These are phyloP conservation scores for Aspergillus ruber DNA, from an alignment of 2,329 filamentous ascomycete species.

Conservation along the genomic window DNA sequence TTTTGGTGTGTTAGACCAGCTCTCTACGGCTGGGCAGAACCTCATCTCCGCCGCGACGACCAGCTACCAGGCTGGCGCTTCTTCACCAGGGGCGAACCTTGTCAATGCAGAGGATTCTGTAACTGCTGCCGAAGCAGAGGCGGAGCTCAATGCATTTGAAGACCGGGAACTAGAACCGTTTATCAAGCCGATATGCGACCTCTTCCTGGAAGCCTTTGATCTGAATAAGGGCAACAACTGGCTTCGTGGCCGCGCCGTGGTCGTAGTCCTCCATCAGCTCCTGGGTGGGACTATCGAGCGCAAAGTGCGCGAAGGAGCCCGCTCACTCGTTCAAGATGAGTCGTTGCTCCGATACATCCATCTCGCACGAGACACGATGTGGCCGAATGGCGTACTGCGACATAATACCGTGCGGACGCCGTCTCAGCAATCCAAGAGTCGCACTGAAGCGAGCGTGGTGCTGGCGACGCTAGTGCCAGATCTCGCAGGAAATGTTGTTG, in stretches of 20 bases:
- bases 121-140: conserved; percentile 71
- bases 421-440: conserved; percentile 70
- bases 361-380: conserved; percentile 68
- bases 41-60: conserved; percentile 51
- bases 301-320: conserved; percentile 81
- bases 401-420: conserved; percentile 53
- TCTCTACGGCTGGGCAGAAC: conserved; percentile 87
- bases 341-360: conserved; percentile 69
- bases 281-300: conserved; percentile 93
- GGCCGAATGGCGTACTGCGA: conserved; percentile 56
- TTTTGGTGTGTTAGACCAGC: conserved; percentile 88
- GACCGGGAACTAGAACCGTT: conserved; percentile 85
- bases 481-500: conserved; percentile 86
- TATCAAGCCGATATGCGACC: conserved; percentile 95
- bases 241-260: conserved; percentile 89
- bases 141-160: conserved; percentile 89
- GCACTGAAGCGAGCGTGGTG: conserved; percentile 82
- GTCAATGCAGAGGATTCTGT: conserved; percentile 37
- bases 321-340: conserved; percentile 67
- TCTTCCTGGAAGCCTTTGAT: conserved; percentile 93
- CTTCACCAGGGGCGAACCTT: conserved; percentile 42
- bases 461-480: conserved; percentile 86
- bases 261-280: conserved; percentile 92
- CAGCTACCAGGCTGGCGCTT: conserved; percentile 42
- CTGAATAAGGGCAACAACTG: conserved; percentile 94